Evolutionary conservation across 805 yeast genomes (phyloP), one percentile per base, ranked within the genome.

Genomic region (Huiozyma naganishii): DNA sequence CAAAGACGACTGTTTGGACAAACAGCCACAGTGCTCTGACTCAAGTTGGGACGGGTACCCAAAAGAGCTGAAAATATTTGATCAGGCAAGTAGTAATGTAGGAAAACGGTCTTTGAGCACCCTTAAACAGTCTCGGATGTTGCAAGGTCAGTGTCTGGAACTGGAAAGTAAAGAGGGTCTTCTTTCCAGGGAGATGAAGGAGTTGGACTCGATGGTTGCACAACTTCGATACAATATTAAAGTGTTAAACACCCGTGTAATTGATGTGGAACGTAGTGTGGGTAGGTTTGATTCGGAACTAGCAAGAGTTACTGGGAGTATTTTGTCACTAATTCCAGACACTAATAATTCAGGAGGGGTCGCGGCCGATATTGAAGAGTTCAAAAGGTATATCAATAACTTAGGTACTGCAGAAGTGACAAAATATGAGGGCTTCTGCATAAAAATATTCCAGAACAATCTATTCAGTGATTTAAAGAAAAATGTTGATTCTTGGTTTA

Each of bases 221-320:
- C 67, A 80, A 48, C 58, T 83, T 41, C 75, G 77, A 51, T 83
- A 83, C 57, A 90, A 83, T 54, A 65, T 79, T 38, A 62, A 83
- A 17, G 64, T 79, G 36, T 59, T 83, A 29, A 71, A 71, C 30
- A 71, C 74, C 23, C 78, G 82, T 50, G 71, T 83, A 39, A 71
- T 75, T 37, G 92, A 83, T 52, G 80, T 82, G 6, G 84, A 80
- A 51, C 79, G 78, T 28, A 71, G 79, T 38, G 69, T 77, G 44
- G 64, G 68, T 39, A 57, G 68, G 33, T 75, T 76, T 59, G 63
- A 62, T 38, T 35, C 43, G 2, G 61, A 61, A 39, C 29, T 61
- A 27, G 45, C 42, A 2, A 43, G 50, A 1, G 47, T 59, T 27
- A 48, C 50, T 32, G 47, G 45, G 10, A 39, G 45, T 6, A 44